Base-by-base conservation (phyloP, 1,139 yeast genomes). In the Yamadazyma friedrichii region DNA sequence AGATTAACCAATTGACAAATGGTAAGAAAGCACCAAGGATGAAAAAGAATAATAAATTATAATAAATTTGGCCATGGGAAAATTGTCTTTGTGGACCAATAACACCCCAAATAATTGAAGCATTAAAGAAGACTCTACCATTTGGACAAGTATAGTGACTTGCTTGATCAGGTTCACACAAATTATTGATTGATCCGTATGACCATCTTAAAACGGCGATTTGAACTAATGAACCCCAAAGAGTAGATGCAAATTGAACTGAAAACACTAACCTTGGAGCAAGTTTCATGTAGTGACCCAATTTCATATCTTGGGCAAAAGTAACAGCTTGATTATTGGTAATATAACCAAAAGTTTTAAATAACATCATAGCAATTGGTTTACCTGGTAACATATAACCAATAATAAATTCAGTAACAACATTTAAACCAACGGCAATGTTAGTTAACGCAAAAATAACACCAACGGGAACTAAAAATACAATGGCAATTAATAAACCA, bases 291-390 rank as follows among this genome's bases (percentile, higher is more conserved):
- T 76, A 76, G 48, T 75, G 73, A 31, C 80, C 81, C 53, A 76
- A 62, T 53, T 76, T 77, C 70, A 75, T 65, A 58, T 76, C 80
- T 56, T 75, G 77, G 28, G 74, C 74, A 50, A 74, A 66, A 27
- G 74, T 66, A 38, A 76, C 65, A n/a, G 80, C 81, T 56, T 76
- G 82, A 50, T 68, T 69, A 61, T 74, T 75, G 43, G 79, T 76
- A 51, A 75, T 75, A 55, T 74, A 70, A 41, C 75, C 76, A 44
- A 54, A 70, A 31, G 74, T 67, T 53, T 71, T 70, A 61, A 71
- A 70, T 51, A 69, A 66, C 71, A 70, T 67, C 73, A 70, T 67
- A 40, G 73, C 72, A 44, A 70, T 45, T 45, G 76, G 76, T 54
- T 65, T 68, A 50, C 77, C 77, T 49, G 74, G 74, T 46, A 69